phyloP scores from a whole-genome alignment of 805 yeast genomes.

The Kuraishia piskuri region DNA sequence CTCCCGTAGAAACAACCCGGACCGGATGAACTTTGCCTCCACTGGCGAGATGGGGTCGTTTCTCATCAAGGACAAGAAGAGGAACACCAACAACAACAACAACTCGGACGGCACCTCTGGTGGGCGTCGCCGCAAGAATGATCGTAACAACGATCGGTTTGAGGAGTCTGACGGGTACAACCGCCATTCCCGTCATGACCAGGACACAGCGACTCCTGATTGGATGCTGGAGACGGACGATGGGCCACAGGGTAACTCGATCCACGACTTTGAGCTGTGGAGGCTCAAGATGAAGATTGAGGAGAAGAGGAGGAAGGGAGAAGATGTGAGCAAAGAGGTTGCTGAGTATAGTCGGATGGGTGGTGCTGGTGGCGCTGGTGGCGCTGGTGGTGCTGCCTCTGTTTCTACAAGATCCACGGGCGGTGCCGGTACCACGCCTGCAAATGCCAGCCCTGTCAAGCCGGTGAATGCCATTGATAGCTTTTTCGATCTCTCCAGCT shows the following conservation, averaged over 20 bases:
- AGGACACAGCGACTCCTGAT: slow-evolving; percentile 25
- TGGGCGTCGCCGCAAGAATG: slow-evolving; percentile 5
- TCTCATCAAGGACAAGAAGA: slow-evolving; percentile 1
- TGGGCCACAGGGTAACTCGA: slow-evolving; percentile 36
- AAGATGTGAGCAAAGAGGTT: slow-evolving; percentile 20
- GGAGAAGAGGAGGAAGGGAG: slow-evolving; percentile 39
- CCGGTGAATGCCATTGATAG: slow-evolving; percentile 33
- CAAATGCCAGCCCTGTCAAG: slow-evolving; percentile 1
- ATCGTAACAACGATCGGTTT: slow-evolving; percentile 7
- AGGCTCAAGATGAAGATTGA: slow-evolving; percentile 43
- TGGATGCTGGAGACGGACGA: slow-evolving; percentile 28
- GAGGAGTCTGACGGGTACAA: slow-evolving; percentile 6
- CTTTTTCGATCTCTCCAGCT: slow-evolving; percentile 28
- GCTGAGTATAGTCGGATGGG: slow-evolving; percentile 5
- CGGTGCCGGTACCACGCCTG: too few relatives aligned
- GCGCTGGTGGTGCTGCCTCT: background rate
- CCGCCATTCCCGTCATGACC: slow-evolving; percentile 10
- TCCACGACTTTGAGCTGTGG: slow-evolving; percentile 54
- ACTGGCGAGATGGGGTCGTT: slow-evolving; percentile 10
- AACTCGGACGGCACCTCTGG: slow-evolving; percentile 5
- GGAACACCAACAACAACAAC: slow-evolving; percentile 8
- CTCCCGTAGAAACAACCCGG: background rate
- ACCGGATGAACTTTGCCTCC: slow-evolving; percentile 4
- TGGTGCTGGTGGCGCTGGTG: background rate
- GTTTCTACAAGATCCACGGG: too few relatives aligned